Conservation (phyloP, 2,329 filamentous ascomycete species). For the Berkeleyomyces basicola region DNA sequence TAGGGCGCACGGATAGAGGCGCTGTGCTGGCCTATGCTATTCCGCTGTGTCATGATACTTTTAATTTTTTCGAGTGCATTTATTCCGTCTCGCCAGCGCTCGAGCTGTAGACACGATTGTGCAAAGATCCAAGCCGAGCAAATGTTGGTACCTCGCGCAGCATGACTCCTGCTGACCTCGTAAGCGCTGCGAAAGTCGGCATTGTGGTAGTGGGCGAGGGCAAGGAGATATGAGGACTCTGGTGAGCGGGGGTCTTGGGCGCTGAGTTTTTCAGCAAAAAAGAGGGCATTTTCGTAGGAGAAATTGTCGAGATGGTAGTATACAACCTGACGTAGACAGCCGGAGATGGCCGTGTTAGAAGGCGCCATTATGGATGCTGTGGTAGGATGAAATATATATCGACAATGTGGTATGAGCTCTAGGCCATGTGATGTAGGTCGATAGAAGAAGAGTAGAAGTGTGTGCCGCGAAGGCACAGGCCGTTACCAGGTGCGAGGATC, state of each 20-base stretch:
- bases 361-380: conserved; percentile 30
- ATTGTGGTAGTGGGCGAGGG: conserved; percentile 68
- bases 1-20: conserved; percentile 55
- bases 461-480: background rate
- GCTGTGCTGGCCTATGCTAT: conserved; percentile 67
- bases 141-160: conserved; percentile 55
- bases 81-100: conserved; percentile 65
- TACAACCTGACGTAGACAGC: conserved; percentile 41
- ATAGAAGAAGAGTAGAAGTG: background rate
- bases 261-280: conserved; percentile 73
- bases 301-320: conserved; percentile 75
- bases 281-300: conserved; percentile 75
- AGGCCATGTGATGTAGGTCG: conserved; percentile 10
- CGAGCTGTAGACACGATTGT: conserved; percentile 68
- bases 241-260: conserved; percentile 68
- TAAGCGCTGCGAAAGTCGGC: conserved; percentile 75
- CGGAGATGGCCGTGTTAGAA: conserved; percentile 31
- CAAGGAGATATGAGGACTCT: conserved; percentile 69
- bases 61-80: conserved; percentile 68
- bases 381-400: conserved; percentile 13
- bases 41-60: conserved; percentile 57
- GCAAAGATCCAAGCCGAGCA: conserved; percentile 87
- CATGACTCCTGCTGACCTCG: conserved; percentile 59
- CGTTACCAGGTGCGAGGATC: background rate
- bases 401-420: conserved; percentile 5